Evolutionary conservation across 257 asterid genomes (phyloP), one percentile per base, ranked within the genome.

Genomic region (Penstemon eatonii): DNA sequence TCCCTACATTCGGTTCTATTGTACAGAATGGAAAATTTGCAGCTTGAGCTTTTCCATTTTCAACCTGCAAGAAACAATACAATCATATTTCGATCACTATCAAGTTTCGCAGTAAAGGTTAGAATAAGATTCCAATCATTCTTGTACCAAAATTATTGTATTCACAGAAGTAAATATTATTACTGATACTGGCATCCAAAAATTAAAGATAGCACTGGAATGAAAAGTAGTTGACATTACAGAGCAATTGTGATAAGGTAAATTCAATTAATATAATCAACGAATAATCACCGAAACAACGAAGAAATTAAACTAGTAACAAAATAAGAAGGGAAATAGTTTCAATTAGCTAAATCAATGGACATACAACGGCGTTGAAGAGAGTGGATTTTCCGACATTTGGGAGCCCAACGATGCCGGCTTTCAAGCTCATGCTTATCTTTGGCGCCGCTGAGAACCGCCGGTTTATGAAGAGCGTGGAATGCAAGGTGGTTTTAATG

Each of bases 381-480:
- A 93, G 91, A 65, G 99, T 93, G 63, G 98, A 90, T 76, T 92
- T 92, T 39, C 98, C 98, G 69, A 92, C 98, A 76, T 92, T 92
- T 63, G 98, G 97, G 62, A 93, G 97, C 47, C 99, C 97, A 41
- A 93, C 99, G 68, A 92, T 93, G 79, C 99, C 97, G 67, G 99
- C 97, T 75, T 79, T 78, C 75, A 93, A 70, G 75, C 96, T 93
- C 99, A 93, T 90, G 86, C 84, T 85, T 67, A 93, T 81, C 85
- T 82, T 90, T 5, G 89, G 78, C 5, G 87, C 84, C 2, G 96
- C 76, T 66, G 80, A 86, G 19, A 37, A 39, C 6, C 83, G 84
- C 68, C 96, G 84, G 69, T 80, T 83, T 38, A 74, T 58, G 51
- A 76, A 60, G 60, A 82, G 65, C 59, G 69, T 51, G 10, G 89